Base-by-base conservation (phyloP, 2,329 filamentous ascomycete genomes). In the Fusarium newnesense region DNA sequence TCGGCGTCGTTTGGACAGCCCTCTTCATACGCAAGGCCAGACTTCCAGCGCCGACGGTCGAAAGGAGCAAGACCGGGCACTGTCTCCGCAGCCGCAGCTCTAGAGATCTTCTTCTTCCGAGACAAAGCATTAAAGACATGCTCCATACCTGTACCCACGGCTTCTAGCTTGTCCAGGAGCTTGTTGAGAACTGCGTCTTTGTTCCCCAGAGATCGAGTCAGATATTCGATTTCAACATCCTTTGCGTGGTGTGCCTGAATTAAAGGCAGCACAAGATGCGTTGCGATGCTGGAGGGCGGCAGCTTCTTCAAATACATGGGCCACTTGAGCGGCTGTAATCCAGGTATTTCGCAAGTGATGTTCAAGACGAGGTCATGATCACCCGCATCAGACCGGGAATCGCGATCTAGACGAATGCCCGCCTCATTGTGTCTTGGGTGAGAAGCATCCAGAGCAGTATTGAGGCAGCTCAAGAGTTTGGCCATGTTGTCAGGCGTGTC, bases 401-500 rank as follows among this genome's bases (percentile, higher is more conserved):
- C 80, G 64, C 81, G 80, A 9, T 79, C 77, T 49, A 91, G 77
- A 19, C 79, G 82, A 60, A 91, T 76, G 66, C 81, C 81, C 72
- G 84, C 88, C 69, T 81, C 82, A 69, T 79, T 78, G 71, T 87
- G 85, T 42, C 83, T 84, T 26, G 79, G 78, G 42, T 83, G 82
- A 26, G 77, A 88, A 64, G 72, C 84, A 83, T 84, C 87, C 77
- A 90, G 81, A 36, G 87, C 86, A 44, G 83, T 82, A 54, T 84
- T 81, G 24, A 96, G 83, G 75, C 92, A 91, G 28, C 88, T 85
- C 19, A 95, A 83, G 58, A 96, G 89, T 57, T 91, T 90, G 32
- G 82, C 79, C 82, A 94, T 89, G 76, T 96, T 93, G 57, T 90
- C 88, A 0, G 86, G 84, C 67, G 92, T 91, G 73, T 92, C 90